A percentile compares a stretch with the other conserved stretches of the same genome.
Conservation (phyloP, 2,329 filamentous ascomycete species). For the Beauveria caledonica region DNA sequence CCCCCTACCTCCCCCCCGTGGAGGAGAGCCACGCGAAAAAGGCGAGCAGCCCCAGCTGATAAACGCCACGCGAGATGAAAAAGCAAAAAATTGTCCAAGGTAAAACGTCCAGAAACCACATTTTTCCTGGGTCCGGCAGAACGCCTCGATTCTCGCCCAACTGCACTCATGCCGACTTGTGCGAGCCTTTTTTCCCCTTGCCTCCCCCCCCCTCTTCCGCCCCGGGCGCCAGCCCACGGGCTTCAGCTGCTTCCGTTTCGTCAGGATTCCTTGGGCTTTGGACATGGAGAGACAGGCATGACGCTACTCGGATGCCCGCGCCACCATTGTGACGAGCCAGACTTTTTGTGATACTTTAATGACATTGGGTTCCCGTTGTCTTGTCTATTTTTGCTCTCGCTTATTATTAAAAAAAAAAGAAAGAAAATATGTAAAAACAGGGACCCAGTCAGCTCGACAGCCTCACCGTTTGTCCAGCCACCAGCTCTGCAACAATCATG, state of each 20-base stretch:
- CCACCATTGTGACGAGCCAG: neutral
- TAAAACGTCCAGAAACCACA: neutral
- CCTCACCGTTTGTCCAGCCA: slow-evolving; percentile 2
- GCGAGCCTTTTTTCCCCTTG: no score
- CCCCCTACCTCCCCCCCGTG: neutral
- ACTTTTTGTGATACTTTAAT: no score
- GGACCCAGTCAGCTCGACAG: neutral
- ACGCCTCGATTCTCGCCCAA: neutral
- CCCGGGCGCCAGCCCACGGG: neutral
- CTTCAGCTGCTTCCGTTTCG: neutral
- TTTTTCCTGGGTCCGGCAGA: no score
- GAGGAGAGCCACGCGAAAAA: neutral
- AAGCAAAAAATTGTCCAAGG: neutral
- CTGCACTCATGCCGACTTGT: neutral
- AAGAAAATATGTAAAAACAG: neutral
- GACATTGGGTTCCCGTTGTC: no score
- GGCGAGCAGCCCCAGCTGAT: slow-evolving; percentile 7
- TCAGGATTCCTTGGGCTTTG: neutral
- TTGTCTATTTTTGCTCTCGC: neutral
- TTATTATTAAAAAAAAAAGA: neutral
- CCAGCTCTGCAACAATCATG: neutral
- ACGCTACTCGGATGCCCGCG: neutral
- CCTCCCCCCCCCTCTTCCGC: neutral
- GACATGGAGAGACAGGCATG: neutral
- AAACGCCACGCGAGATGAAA: slow-evolving; percentile 1